Conservation (phyloP, 306 rosid genomes). For the Cucumis cinereus region DNA sequence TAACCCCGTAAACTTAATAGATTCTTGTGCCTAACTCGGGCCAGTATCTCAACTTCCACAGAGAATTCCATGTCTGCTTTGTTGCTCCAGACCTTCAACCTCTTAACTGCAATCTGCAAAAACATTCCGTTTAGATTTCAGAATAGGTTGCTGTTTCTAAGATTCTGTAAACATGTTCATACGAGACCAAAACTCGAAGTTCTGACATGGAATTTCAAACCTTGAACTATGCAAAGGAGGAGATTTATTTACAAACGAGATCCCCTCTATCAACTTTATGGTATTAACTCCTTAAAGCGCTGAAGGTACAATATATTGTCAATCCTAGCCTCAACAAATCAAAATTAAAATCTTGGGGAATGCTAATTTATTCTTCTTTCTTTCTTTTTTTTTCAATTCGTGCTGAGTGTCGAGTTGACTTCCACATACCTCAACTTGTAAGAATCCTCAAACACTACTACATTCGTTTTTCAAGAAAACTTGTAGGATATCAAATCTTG, state of each 20-base stretch:
- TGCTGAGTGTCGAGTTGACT: background rate
- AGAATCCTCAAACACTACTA: background rate
- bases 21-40: conserved; percentile 93
- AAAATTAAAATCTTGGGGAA: background rate
- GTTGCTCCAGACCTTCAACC: conserved; percentile 92
- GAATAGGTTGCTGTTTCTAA: background rate
- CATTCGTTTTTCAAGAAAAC: background rate
- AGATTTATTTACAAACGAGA: background rate
- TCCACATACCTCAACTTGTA: background rate
- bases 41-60: conserved; percentile 90
- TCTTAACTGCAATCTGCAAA: conserved; percentile 81
- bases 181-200: background rate
- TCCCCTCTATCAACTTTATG: background rate
- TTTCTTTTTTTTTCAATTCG: too few species aligned
- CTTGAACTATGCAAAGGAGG: background rate
- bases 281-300: background rate
- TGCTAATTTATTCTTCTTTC: too few species aligned
- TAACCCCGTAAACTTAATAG: conserved; percentile 89
- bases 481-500: background rate
- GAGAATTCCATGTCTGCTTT: conserved; percentile 91
- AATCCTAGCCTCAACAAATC: background rate
- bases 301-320: background rate
- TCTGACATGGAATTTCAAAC: background rate
- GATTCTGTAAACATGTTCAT: background rate
- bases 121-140: conserved; percentile 16